A percentile compares a stretch with the other conserved stretches of the same genome.
Conservation (phyloP, 805 yeast species). For the Candida awuae region DNA sequence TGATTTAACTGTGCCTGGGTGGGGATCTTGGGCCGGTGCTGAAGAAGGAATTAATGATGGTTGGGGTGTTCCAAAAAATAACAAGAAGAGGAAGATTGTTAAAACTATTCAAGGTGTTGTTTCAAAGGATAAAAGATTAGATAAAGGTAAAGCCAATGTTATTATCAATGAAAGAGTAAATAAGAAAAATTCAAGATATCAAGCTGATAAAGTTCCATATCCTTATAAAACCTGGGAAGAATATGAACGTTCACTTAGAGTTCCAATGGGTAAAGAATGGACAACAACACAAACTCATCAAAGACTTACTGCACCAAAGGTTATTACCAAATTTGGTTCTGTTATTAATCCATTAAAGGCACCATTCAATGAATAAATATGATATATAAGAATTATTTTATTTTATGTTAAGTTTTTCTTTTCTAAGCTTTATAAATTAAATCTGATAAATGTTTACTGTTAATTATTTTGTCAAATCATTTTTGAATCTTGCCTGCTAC, state of each 20-base stretch:
- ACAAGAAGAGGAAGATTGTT: conserved; percentile 53
- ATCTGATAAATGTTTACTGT: too few species aligned
- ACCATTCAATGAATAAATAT: conserved; percentile 48
- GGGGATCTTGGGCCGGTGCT: conserved; percentile 96
- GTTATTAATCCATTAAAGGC: conserved; percentile 88
- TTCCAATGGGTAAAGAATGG: conserved; percentile 99
- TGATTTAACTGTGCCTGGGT: conserved; percentile 86
- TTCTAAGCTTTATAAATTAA: too few species aligned
- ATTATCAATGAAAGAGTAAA: conserved; percentile 82
- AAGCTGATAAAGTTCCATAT: conserved; percentile 85
- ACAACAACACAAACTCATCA: conserved; percentile 81
- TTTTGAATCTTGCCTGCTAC: too few species aligned
- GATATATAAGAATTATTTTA: not conserved
- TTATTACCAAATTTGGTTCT: conserved; percentile 77
- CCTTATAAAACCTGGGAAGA: conserved; percentile 92
- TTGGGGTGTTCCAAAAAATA: conserved; percentile 26
- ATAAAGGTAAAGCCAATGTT: conserved; percentile 68
- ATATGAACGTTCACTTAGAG: conserved; percentile 84
- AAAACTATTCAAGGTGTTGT: conserved; percentile 74
- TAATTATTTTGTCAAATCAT: too few species aligned
- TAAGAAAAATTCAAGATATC: conserved; percentile 79
- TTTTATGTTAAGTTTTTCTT: too few species aligned
- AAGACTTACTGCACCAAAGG: conserved; percentile 79
- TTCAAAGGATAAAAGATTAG: conserved; percentile 63
- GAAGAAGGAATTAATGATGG: conserved; percentile 20